Percentiles rank a stretch among this genome's conserved stretches.
These are phyloP conservation scores for Lasiosphaeria hispida DNA, from an alignment of 495 filamentous ascomycete species.

Conservation along the genomic window DNA sequence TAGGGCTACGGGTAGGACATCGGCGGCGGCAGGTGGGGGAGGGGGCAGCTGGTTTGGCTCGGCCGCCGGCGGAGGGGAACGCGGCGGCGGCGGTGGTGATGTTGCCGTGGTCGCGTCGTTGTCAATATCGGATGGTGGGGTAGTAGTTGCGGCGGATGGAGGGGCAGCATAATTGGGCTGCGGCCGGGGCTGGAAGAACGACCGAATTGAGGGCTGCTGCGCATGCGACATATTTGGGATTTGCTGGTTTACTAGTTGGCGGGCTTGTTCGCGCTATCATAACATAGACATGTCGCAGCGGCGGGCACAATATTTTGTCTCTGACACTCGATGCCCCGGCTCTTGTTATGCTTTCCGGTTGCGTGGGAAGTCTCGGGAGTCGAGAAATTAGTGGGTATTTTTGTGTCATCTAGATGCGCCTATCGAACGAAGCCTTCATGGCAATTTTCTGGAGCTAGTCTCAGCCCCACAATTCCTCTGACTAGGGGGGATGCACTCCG, in stretches of 20 bases:
- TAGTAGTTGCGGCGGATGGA: conserved; percentile 16
- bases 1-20: conserved; percentile 9
- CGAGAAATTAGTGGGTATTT: too few relatives aligned
- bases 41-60: conserved; percentile 17
- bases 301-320: too few relatives aligned
- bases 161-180: conserved; percentile 24
- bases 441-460: too few relatives aligned
- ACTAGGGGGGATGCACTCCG: conserved; percentile 4
- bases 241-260: too few relatives aligned
- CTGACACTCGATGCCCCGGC: too few relatives aligned
- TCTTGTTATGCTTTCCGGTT: too few relatives aligned
- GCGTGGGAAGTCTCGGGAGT: too few relatives aligned
- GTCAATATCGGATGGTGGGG: conserved; percentile 15
- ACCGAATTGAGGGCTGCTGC: conserved; percentile 49
- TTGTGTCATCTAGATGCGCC: too few relatives aligned
- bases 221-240: neutral
- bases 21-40: conserved; percentile 17
- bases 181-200: conserved; percentile 40
- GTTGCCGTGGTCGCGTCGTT: conserved; percentile 9
- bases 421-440: too few relatives aligned
- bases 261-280: too few relatives aligned
- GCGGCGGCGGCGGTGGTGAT: conserved; percentile 24
- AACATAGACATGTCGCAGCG: too few relatives aligned
- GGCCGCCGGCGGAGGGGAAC: conserved; percentile 14
- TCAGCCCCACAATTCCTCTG: neutral